phyloP scores from a whole-genome alignment of 2,329 filamentous ascomycete species.

The Aspergillus cejpii region DNA sequence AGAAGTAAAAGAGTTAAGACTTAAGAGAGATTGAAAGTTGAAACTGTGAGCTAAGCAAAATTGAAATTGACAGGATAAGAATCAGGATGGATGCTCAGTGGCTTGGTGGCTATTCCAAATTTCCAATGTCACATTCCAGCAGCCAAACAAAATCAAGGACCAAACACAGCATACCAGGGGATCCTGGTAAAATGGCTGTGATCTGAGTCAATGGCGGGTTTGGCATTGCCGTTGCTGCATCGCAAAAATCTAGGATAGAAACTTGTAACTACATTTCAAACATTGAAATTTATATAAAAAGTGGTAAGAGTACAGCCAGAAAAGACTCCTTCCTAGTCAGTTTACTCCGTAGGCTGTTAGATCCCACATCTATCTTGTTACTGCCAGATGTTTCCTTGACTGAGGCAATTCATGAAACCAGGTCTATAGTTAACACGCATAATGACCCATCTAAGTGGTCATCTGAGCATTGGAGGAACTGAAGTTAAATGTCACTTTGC shows the following conservation, averaged over 20 bases:
- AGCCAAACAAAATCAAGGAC: constrained; percentile 9
- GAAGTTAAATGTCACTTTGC: background rate
- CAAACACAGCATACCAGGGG: constrained; percentile 3
- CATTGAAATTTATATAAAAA: background rate
- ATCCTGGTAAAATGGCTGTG: constrained; percentile 12
- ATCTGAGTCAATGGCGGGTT: constrained; percentile 11
- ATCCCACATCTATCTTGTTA: too few species aligned
- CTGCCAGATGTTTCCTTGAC: too few species aligned
- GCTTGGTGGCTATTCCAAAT: background rate
- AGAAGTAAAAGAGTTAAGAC: too few species aligned
- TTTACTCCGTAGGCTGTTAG: too few species aligned
- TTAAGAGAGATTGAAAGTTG: too few species aligned
- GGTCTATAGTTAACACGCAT: too few species aligned
- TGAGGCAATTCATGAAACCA: too few species aligned
- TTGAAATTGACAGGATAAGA: background rate
- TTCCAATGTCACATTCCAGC: constrained; percentile 5
- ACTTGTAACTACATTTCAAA: background rate
- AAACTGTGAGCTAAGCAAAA: constrained; percentile 4
- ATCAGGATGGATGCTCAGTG: background rate
- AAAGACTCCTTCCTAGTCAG: background rate
- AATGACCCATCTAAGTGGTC: too few species aligned
- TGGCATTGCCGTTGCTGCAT: background rate
- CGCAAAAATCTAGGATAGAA: background rate
- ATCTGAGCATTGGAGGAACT: background rate
- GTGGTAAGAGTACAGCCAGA: background rate